Percentiles rank a stretch among this genome's conserved stretches.
Conservation (phyloP, 805 yeast genomes). For the Cyberlindnera mississippiensis region DNA sequence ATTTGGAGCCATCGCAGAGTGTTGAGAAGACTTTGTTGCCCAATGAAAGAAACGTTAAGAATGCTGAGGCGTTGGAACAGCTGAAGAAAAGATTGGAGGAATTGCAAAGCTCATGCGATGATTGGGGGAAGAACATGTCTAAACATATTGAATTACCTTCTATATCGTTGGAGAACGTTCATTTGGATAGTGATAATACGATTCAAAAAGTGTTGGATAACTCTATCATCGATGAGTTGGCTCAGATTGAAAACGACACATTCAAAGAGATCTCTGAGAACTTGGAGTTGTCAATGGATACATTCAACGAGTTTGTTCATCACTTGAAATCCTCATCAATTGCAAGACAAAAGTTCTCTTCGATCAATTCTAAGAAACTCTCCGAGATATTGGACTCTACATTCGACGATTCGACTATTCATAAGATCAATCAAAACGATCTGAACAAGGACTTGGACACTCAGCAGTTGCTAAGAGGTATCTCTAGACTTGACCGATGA, state of each 20-base stretch:
- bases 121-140: conserved; percentile 37
- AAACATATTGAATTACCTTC: conserved; percentile 15
- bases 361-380: conserved; percentile 39
- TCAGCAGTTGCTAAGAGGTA: conserved; percentile 33
- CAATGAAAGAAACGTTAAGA: conserved; percentile 56
- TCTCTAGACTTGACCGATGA: conserved; percentile 27
- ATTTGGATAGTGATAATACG: conserved; percentile 16
- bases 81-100: conserved; percentile 41
- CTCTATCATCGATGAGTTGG: conserved; percentile 17
- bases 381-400: conserved; percentile 41
- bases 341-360: conserved; percentile 25
- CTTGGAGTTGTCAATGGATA: conserved; percentile 21
- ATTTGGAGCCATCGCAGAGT: conserved; percentile 20
- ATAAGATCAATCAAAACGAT: conserved; percentile 16
- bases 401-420: conserved; percentile 39
- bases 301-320: conserved; percentile 20
- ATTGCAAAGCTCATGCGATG: conserved; percentile 42
- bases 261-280: conserved; percentile 12
- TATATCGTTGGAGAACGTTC: conserved; percentile 10
- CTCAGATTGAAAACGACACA: conserved; percentile 13
- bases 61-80: conserved; percentile 42
- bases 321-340: conserved; percentile 22
- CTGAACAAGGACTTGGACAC: conserved; percentile 29
- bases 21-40: conserved; percentile 39
- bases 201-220: conserved; percentile 24